Evolutionary conservation across 2,329 filamentous ascomycete species (phyloP), one percentile per base, ranked within the genome.

Genomic region (Penicillium sp.): DNA sequence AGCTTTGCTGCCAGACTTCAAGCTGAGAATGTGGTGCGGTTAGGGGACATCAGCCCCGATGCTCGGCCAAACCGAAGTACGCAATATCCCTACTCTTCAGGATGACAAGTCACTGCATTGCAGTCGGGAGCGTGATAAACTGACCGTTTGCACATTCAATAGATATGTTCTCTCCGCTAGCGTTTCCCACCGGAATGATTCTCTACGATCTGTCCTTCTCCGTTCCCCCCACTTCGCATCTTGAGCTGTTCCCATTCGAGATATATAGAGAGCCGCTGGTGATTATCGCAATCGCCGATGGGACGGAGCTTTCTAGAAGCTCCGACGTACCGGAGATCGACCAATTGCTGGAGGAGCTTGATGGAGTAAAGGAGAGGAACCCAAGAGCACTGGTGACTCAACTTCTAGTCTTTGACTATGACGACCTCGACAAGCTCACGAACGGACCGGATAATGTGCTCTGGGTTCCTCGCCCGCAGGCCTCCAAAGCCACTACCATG

Each of bases 161-260:
- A 95, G 90, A 89, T 71, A 91, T 93, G 84, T 96, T 97, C 72
- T 95, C 89, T 50, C 92, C 92, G 35, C 76, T 93, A 63, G 88
- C 87, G 12, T 95, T 93, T 69, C 90, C 89, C 9, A 81, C 84
- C 59, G 92, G 92, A 53, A 84, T 85, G 63, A 86, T 97, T 53
- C 80, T 96, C 62, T 96, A 93, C 78, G 87, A 95, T 67, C 80
- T 96, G 54, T 84, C 87, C 50, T 89, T 88, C 53, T 86, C 89
- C 63, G 77, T 87, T 47, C 87, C 89, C 23, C 84, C 88, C n/a
- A 79, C 84, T 28, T 89, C 88, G 28, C 89, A 95, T 66, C 76
- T 89, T 38, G 81, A 88, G 18, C 74, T 95, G 35, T 87, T 87
- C 32, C 91, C 93, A 1, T 96, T 96, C 75, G 93, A 98, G 68